Base-by-base conservation (phyloP, 192 early-diverging fungal genomes). In the Coemansia sp. region DNA sequence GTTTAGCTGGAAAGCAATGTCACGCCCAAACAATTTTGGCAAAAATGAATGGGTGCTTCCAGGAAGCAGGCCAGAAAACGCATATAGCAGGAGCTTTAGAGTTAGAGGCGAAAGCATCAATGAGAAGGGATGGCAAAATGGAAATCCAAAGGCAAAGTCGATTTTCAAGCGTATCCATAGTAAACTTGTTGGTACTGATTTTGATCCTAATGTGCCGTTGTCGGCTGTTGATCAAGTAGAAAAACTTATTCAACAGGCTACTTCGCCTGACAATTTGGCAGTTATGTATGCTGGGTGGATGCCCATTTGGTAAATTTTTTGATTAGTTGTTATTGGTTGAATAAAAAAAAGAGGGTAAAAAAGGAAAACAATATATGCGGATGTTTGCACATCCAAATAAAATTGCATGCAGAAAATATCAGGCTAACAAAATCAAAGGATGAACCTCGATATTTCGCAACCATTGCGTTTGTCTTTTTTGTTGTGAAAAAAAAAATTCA, bases 171-270 rank as follows among this genome's bases (percentile, higher is more conserved):
- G 97, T 7, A 93, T 98, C 22, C 89, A 87, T 51, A 95, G 95
- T 87, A 98, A 98, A 83, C 85, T 98, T 58, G 93, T 93, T 8
- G 96, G 97, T 45, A 89, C 90, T 53, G 97, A 98, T 70, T 98
- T 98, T 72, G 92, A 94, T 54, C 87, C 90, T 1, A 87, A 93
- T 55, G 84, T 87, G 48, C 86, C 88, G 0, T 72, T 98, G 64
- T 90, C 93, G 67, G 93, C 95, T 0, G 86, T 86, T 0, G 88
- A 87, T 5, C 97, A 99, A 78, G 94, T 99, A 1, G 89, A 97
- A 51, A 89, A 88, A 56, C 79, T 98, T 58, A 96, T 98, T 22
- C 78, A 88, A 64, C 93, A 97, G 79, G 95, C 96, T 4, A 95
- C 90, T 2, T 92, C 90, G 5, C 68, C 94, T 8, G 96, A 96